These are phyloP conservation scores for Aspergillus panamensis DNA, from an alignment of 495 filamentous ascomycete genomes.

Conservation along the genomic window DNA sequence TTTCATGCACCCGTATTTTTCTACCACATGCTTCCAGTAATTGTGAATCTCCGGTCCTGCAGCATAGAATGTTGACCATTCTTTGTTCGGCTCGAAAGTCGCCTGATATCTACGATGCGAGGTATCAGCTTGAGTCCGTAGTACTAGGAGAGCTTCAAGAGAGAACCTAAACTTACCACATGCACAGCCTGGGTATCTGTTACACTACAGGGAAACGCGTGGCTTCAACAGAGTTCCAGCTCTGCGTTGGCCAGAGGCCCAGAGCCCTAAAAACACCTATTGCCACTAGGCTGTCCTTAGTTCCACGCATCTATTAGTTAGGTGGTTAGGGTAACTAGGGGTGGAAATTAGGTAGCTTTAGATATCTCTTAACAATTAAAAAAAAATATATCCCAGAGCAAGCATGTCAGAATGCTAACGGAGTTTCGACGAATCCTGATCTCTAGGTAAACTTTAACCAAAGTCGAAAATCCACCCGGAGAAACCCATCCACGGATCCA, in stretches of 20 bases:
- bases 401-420: not conserved
- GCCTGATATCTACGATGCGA: slow-evolving; percentile 43
- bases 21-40: slow-evolving; percentile 49
- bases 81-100: slow-evolving; percentile 51
- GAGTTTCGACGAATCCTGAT: too few relatives aligned
- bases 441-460: too few relatives aligned
- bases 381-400: too few relatives aligned
- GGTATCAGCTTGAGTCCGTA: not conserved
- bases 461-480: not conserved
- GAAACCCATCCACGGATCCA: not conserved
- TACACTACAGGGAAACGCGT: slow-evolving; percentile 23
- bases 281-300: too few relatives aligned
- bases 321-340: too few relatives aligned
- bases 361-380: too few relatives aligned
- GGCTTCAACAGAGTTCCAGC: too few relatives aligned
- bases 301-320: too few relatives aligned
- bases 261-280: too few relatives aligned
- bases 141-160: not conserved
- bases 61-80: slow-evolving; percentile 60
- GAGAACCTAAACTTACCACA: slow-evolving; percentile 35
- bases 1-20: slow-evolving; percentile 42
- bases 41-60: slow-evolving; percentile 53
- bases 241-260: too few relatives aligned
- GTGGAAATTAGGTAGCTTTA: too few relatives aligned
- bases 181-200: slow-evolving; percentile 65